Conservation (phyloP, 2,329 filamentous ascomycete species). For the Teratosphaeria epicoccoides region DNA sequence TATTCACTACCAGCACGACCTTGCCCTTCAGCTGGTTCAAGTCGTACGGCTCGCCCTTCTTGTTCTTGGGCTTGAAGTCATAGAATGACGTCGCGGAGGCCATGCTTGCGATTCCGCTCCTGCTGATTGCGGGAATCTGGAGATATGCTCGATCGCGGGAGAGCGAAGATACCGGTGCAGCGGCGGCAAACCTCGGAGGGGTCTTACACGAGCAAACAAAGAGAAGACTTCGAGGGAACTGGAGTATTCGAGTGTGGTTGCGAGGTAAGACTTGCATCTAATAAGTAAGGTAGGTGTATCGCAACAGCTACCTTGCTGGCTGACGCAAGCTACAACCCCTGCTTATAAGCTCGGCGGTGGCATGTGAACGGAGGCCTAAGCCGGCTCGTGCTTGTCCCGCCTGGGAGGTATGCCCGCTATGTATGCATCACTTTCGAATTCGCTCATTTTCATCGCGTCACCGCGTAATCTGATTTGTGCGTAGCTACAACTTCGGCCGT, state of each 20-base stretch:
- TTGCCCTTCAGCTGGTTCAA: conserved; percentile 72
- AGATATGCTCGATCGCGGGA: background rate
- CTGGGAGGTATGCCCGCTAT: too few relatives aligned
- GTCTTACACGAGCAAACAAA: background rate
- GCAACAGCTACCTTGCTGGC: background rate
- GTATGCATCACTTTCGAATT: background rate
- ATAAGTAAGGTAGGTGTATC: background rate
- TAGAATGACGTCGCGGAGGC: conserved; percentile 62
- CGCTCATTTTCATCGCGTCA: too few relatives aligned
- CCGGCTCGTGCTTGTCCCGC: background rate
- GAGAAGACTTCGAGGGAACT: background rate
- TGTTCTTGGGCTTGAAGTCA: conserved; percentile 61
- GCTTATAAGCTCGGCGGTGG: background rate
- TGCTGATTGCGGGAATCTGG: background rate
- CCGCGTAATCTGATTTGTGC: too few relatives aligned
- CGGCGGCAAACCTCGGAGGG: background rate
- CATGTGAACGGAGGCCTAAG: background rate
- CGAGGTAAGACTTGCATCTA: background rate
- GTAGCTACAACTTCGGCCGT: too few relatives aligned
- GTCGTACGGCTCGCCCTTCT: conserved; percentile 61
- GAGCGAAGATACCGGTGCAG: background rate
- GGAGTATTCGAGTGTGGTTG: background rate
- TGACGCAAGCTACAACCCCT: background rate
- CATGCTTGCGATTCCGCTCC: conserved; percentile 38
- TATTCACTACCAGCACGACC: conserved; percentile 93